phyloP scores from a whole-genome alignment of 805 yeast species.

The Yamadazyma laniorum region DNA sequence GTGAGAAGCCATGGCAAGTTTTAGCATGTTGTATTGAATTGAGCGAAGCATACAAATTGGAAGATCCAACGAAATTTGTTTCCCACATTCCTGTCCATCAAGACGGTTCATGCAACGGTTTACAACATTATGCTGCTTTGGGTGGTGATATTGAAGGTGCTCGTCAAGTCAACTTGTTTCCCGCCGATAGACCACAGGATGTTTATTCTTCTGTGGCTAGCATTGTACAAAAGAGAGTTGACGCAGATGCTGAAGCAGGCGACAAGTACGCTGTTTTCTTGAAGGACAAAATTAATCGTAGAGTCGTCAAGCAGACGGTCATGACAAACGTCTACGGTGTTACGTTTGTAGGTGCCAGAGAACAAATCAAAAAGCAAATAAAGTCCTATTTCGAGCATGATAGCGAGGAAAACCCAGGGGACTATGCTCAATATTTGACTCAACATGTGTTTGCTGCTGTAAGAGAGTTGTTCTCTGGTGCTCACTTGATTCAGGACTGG shows the following conservation, averaged over 20 bases:
- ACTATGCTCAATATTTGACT: constrained; percentile 63
- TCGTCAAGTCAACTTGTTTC: constrained; percentile 69
- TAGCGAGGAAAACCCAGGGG: constrained; percentile 23
- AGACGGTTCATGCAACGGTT: constrained; percentile 85
- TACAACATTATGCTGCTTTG: constrained; percentile 83
- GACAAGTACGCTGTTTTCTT: constrained; percentile 53
- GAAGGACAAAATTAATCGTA: constrained; percentile 68
- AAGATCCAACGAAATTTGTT: constrained; percentile 62
- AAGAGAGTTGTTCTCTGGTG: constrained; percentile 83
- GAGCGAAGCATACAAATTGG: constrained; percentile 55
- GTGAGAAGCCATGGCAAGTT: constrained; percentile 85
- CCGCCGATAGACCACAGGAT: constrained; percentile 72
- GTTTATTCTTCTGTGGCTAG: constrained; percentile 71
- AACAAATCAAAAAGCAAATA: constrained; percentile 80
- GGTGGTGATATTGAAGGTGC: constrained; percentile 89
- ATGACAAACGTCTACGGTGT: constrained; percentile 99
- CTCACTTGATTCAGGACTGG: constrained; percentile 97
- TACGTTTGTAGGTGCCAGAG: constrained; percentile 88
- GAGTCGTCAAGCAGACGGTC: constrained; percentile 93
- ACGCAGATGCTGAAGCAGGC: constrained; percentile 52
- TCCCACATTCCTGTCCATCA: constrained; percentile 81
- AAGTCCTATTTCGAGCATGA: constrained; percentile 54
- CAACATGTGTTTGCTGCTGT: constrained; percentile 77
- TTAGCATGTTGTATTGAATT: constrained; percentile 69
- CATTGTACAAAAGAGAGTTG: constrained; percentile 55